Conservation (phyloP, 495 filamentous ascomycete species). For the Rusavskia elegans region DNA sequence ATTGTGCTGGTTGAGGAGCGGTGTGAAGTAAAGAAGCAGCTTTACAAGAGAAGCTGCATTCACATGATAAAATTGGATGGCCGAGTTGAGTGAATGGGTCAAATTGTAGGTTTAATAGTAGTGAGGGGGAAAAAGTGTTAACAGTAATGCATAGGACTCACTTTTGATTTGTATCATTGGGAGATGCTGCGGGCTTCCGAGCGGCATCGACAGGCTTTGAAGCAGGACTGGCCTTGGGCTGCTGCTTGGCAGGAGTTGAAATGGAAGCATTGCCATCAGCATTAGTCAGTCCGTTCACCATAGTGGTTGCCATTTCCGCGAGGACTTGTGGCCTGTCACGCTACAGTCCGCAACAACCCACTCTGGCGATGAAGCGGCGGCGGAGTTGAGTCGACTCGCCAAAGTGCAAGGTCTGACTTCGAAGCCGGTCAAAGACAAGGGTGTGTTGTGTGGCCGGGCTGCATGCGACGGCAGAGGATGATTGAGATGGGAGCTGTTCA, state of each 20-base stretch:
- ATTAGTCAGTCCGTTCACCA: constrained; percentile 32
- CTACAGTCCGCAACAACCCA: neutral
- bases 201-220: constrained; percentile 31
- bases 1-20: no score
- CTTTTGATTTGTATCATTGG: constrained; percentile 38
- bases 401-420: neutral
- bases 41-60: neutral
- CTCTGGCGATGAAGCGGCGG: neutral
- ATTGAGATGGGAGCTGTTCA: neutral
- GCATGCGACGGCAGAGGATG: constrained; percentile 12
- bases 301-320: constrained; percentile 32
- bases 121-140: constrained; percentile 2
- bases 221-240: constrained; percentile 31
- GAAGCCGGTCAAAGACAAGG: neutral
- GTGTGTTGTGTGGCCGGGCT: neutral
- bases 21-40: no score
- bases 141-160: constrained; percentile 14
- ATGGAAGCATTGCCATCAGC: constrained; percentile 20
- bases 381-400: neutral
- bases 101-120: neutral
- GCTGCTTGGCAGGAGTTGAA: constrained; percentile 22
- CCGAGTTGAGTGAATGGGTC: neutral
- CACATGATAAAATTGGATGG: neutral
- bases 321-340: neutral
- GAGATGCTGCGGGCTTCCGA: constrained; percentile 41